Base-by-base conservation (phyloP, 169 alveolate species). In the Plasmodium gaboni region DNA sequence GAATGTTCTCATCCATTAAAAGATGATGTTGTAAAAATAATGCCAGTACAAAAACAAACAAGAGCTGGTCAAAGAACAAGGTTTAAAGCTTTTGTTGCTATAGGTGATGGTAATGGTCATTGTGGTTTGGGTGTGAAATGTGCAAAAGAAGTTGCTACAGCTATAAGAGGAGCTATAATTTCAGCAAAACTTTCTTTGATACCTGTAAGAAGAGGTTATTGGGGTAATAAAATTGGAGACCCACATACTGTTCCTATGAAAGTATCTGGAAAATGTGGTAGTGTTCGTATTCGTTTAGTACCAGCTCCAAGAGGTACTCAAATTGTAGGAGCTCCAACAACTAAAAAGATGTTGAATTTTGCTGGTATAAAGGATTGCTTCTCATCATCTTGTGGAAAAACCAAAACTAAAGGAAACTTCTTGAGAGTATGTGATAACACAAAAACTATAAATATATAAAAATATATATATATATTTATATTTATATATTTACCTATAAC, bases 231-330 rank as follows among this genome's bases (percentile, higher is more conserved):
- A 97, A 98, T 99, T 95, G 99, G 99, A 50, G 95, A 96, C 89
- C 99, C 99, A 63, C 99, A 99, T 95, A 99, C 99, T 15, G 99
- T 99, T 61, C 99, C 99, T 70, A 97, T 97, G 98, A 99, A 99
- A 96, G 99, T 99, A 50, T 97, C 99, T 53, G 99, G 99, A 64
- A 98, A 98, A 97, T 98, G 99, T 94, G 99, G 99, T 51, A 98
- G 99, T 57, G 99, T 99, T 86, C 98, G 99, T 92, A 98, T 98
- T 73, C 99, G 99, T 93, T 97, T 99, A 73, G 98, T 98, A 70
- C 99, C 99, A 57, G 99, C 99, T 59, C 99, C 99, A 6, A 98
- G 99, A 92, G 99, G 99, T 87, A 97, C 99, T 24, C 99, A 98
- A 69, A 97, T 98, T 89, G 99, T 99, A 70, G 99, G 99, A 70